Base-by-base conservation (phyloP, 805 yeast species). In the Scheffersomyces amazonensis region DNA sequence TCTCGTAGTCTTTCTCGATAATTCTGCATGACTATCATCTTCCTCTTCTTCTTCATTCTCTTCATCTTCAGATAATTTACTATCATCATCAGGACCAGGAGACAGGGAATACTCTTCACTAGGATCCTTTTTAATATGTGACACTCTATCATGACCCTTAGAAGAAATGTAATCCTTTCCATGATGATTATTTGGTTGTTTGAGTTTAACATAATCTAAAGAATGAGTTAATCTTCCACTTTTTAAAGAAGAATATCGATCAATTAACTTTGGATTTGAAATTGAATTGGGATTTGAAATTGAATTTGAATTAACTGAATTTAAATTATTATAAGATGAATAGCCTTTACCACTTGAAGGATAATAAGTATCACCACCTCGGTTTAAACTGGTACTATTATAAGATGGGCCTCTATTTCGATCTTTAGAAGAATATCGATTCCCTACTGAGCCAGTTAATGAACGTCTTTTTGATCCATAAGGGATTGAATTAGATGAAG, bases 331-430 rank as follows among this genome's bases (percentile, higher is more conserved):
- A 20, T 6, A 6, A 9, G 22, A 6, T 20, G 22, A 20, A 9
- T 20, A 20, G 9, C 22, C 22, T 15, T 13, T 27, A n/a, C 5
- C n/a, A 9, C 17, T 12, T 5, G 52, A 43, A 8, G 64, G 64
- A 41, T 58, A 62, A 41, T 62, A 62, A 5, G 63, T 54, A 39
- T 61, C 66, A 5, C 29, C 36, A 3, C 25, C 21, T 22, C 34
- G 16, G 5, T 18, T 28, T 2, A 24, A 4, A 17, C 32, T 28
- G 11, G 19, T 27, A 8, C 32, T 42, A 11, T 31, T 40, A 17
- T 36, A 33, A 7, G 49, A 40, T 4, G 42, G 37, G 3, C 53
- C 40, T 29, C 58, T 50, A 28, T 39, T 35, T 34, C 60, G 44
- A 27, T 51, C 62, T 35, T 56, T 48, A 5, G 56, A 35, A 18